A percentile compares a stretch with the other conserved stretches of the same genome.
Evolutionary conservation across 805 yeast species (phyloP).

Genomic region (Pichia nakasei): DNA sequence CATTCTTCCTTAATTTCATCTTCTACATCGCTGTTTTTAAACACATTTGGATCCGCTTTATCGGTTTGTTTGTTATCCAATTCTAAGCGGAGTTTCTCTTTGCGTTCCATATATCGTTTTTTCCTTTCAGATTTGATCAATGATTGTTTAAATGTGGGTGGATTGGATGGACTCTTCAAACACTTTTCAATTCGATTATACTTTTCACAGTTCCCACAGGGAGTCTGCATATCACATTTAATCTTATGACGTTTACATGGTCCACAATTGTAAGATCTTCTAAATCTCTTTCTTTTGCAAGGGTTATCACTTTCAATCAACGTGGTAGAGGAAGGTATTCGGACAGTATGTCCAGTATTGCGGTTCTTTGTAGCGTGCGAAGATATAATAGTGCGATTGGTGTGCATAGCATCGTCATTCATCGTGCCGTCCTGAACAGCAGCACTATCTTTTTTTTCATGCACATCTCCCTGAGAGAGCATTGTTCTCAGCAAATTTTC

Average conservation of each 20-base stretch:
- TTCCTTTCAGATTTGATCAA: slow-evolving; percentile 11
- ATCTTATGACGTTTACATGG: slow-evolving; percentile 47
- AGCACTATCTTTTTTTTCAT: too few relatives aligned
- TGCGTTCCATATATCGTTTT: slow-evolving; percentile 10
- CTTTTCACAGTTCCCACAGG: slow-evolving; percentile 36
- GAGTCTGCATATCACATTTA: slow-evolving; percentile 41
- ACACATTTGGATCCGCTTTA: background rate
- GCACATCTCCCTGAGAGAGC: too few relatives aligned
- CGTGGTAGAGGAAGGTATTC: too few relatives aligned
- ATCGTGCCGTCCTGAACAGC: too few relatives aligned
- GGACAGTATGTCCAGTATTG: too few relatives aligned
- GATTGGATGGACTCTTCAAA: slow-evolving; percentile 14
- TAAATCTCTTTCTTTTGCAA: slow-evolving; percentile 25
- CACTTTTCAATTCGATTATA: slow-evolving; percentile 12
- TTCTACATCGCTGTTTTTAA: too few relatives aligned
- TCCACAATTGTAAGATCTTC: slow-evolving; percentile 49
- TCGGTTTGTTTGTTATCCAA: background rate
- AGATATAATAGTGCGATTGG: too few relatives aligned
- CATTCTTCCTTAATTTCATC: too few relatives aligned
- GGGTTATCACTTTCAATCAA: too few relatives aligned
- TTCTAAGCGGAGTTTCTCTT: background rate
- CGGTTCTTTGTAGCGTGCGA: too few relatives aligned
- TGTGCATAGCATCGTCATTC: too few relatives aligned
- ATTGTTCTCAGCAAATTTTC: too few relatives aligned
- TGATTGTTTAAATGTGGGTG: slow-evolving; percentile 17